Base-by-base conservation (phyloP, 495 filamentous ascomycete species). In the Daldinia loculata region DNA sequence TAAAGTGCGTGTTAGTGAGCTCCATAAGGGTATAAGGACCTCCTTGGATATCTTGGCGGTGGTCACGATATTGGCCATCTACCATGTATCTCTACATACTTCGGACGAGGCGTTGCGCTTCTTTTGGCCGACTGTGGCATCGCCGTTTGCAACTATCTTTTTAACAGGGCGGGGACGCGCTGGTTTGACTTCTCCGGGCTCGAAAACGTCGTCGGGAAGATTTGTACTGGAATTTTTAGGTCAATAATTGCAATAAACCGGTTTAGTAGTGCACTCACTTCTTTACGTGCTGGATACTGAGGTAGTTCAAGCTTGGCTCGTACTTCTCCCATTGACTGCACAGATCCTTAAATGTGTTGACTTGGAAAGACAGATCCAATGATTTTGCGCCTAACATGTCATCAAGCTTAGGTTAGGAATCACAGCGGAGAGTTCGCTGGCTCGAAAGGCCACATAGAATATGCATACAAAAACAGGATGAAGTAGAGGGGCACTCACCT, bases 181-280 rank as follows among this genome's bases (percentile, higher is more conserved):
- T 14, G 92, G 92, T 69, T 88, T 90, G 26, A 80, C 81, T 79
- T 99, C 95, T 66, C 93, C 94, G 4, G 89, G 80, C 64, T 89
- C 85, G 78, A 99, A 99, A 1, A 98, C 89, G 78, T 99, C 93
- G 58, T 90, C 88, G 19, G 95, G 96, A 19, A 99, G 84, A 75
- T 93, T 91, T 74, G 89, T 92, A 77, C 93, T 97, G 60, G 6
- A 72, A 38, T 48, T 57, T 41, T 60, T 70, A 60, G 67, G 60
- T 72, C 36, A 72, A 75, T 73, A 64, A 75, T 76, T 17, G 12
- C 34, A 27, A 22, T 34, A 45, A 7, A 7, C 24, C 30, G 7
- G 3, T 48, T 8, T 50, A 17, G 7, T n/a, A 3, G 38, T 24
- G 15, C 55, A 67, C 89, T 80, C 81, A 93, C 92, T 90, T 96